These are phyloP conservation scores for Piper betle DNA, from an alignment of 164 flowering plant species.

Conservation along the genomic window DNA sequence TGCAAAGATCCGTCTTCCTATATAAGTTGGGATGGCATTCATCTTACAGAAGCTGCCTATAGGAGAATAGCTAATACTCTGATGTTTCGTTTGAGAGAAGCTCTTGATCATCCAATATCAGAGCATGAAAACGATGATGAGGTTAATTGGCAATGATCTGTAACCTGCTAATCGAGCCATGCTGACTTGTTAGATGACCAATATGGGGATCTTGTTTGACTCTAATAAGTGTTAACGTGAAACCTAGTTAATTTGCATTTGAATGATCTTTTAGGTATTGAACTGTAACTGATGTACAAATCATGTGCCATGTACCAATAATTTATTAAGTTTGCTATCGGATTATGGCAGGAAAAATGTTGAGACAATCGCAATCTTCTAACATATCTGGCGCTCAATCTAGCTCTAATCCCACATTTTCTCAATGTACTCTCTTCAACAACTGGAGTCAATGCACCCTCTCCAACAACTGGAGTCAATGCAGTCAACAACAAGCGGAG, in stretches of 20 bases:
- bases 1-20: slow-evolving; percentile 24
- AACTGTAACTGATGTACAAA: too few species aligned
- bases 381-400: too few species aligned
- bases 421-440: too few species aligned
- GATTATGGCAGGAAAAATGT: too few species aligned
- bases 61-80: slow-evolving; percentile 13
- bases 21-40: slow-evolving; percentile 30
- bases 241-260: neutral
- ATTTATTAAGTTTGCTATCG: too few species aligned
- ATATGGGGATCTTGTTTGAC: neutral
- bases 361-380: too few species aligned
- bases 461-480: too few species aligned
- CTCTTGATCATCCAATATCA: slow-evolving; percentile 1
- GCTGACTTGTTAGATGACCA: neutral
- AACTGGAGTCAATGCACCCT: too few species aligned
- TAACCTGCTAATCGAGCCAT: neutral
- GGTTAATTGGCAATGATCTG: neutral
- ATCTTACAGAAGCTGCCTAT: slow-evolving; percentile 27
- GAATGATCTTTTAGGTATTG: neutral
- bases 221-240: neutral
- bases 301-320: too few species aligned
- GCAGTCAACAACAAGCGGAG: too few species aligned
- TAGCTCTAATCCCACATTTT: too few species aligned
- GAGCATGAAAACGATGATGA: neutral
- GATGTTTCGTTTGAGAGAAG: slow-evolving; percentile 10